A percentile compares a stretch with the other conserved stretches of the same genome.
Conservation (phyloP, 2,329 filamentous ascomycete genomes). For the Penicillium sp. region DNA sequence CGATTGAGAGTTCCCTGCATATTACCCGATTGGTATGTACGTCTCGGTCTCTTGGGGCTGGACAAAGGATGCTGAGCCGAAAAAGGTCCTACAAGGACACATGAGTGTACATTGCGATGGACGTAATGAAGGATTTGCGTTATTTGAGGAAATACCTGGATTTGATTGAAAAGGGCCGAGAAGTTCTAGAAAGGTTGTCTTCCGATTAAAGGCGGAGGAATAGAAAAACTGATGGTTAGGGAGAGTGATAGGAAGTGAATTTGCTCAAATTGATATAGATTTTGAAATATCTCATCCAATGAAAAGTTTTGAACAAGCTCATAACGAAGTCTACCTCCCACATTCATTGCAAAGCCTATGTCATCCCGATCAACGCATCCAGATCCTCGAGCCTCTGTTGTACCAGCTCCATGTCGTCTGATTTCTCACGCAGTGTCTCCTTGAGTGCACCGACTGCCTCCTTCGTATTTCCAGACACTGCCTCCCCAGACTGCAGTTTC, state of each 20-base stretch:
- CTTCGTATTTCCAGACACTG: not conserved
- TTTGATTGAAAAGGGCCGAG: not conserved
- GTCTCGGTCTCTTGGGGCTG: not conserved
- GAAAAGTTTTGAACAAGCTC: too few species aligned
- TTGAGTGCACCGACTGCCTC: not conserved
- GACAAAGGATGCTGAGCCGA: not conserved
- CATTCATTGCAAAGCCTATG: not conserved
- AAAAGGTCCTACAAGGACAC: not conserved
- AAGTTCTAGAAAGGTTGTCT: not conserved
- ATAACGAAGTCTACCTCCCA: not conserved
- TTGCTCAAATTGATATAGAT: not conserved
- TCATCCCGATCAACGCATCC: not conserved
- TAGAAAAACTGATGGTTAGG: not conserved
- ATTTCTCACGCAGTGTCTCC: not conserved
- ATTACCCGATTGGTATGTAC: not conserved
- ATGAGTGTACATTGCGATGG: not conserved
- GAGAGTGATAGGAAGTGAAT: not conserved
- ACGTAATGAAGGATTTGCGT: not conserved
- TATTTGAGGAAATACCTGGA: not conserved
- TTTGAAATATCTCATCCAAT: not conserved
- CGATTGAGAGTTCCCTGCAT: not conserved
- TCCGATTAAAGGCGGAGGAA: not conserved
- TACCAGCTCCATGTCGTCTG: constrained; percentile 2
- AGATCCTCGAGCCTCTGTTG: not conserved
- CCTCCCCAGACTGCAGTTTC: not conserved